Base-by-base conservation (phyloP, 768 basidiomycete species). In the Mycena vitilis region DNA sequence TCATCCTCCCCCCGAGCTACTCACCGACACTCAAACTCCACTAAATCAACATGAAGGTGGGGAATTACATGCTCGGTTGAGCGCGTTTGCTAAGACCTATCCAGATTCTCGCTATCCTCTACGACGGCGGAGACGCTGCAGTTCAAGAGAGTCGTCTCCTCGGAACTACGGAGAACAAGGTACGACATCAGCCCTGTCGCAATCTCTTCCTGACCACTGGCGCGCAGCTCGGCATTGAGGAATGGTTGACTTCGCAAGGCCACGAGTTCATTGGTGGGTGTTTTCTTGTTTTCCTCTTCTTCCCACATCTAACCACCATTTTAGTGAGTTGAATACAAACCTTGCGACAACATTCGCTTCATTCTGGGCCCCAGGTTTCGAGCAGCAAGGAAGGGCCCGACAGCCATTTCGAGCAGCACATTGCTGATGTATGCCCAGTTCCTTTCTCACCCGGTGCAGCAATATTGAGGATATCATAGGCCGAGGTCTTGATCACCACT, bases 301-400 rank as follows among this genome's bases (percentile, higher is more conserved):
- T 48, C 22, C 66, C 67, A 53, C 42, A 34, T 11, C 15, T 30
- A 30, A 30, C 30, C 5, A 30, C 5, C 48, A 38, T 45, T 53
- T 25, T 13, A 69, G 66, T 63, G 23, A 25, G 67, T 68, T 20
- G 48, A 38, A 38, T 51, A 58, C 40, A 62, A 18, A 23, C 54
- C 63, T 37, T 30, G 60, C 47, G 10, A 12, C 40, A 36, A 44
- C 23, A 38, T 22, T 63, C 61, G 52, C 34, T 56, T 52, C 20
- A 48, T 51, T 30, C 55, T 20, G 36, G 2, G 16, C 36, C 37
- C 4, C 71, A 92, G 91, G 91, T 93, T 56, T 89, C 91, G 25
- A 90, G 89, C 79, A 88, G 87, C 83, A 95, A 95, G 79, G 95
- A 95, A 76, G 95, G 94, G 34, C 81, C 90, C 10, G 85, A 91